Percentiles rank a stretch among this genome's conserved stretches.
Conservation (phyloP, 2,329 filamentous ascomycete genomes). For the Colletotrichum aenigma region DNA sequence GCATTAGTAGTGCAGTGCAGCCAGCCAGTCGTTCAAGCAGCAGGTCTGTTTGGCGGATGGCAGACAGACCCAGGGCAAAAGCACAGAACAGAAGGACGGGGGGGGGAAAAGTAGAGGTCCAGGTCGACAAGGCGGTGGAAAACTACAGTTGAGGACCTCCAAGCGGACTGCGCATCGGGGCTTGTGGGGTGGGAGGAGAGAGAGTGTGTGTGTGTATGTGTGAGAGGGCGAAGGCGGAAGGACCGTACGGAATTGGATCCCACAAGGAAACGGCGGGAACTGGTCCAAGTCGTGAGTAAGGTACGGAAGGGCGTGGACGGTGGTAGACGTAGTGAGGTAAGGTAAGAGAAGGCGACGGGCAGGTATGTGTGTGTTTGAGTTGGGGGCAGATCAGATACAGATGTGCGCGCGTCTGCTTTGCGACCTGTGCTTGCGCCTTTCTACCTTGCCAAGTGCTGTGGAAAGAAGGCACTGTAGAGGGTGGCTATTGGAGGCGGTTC, state of each 20-base stretch:
- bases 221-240: not conserved
- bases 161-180: constrained; percentile 12
- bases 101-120: not conserved
- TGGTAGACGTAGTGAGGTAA: not conserved
- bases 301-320: not conserved
- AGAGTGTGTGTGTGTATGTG: not conserved
- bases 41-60: not conserved
- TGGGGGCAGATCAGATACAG: constrained; percentile 5
- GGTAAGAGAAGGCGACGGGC: not conserved
- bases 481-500: not conserved
- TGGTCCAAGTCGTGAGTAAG: constrained; percentile 2
- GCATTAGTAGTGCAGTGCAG: constrained; percentile 12
- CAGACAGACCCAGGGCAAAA: constrained; percentile 4
- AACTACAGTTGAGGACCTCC: constrained; percentile 8
- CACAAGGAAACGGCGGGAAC: not conserved
- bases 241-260: not conserved
- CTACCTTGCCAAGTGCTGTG: not conserved
- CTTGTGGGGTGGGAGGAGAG: constrained; percentile 12
- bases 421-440: not conserved
- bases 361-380: not conserved
- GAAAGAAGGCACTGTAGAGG: not conserved
- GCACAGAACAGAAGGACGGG: not conserved
- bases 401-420: not conserved
- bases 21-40: not conserved
- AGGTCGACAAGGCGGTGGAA: constrained; percentile 9